Percentiles rank a stretch among this genome's conserved stretches.
These are phyloP conservation scores for Filosporella fistucella DNA, from an alignment of 495 filamentous ascomycete genomes.

Conservation along the genomic window DNA sequence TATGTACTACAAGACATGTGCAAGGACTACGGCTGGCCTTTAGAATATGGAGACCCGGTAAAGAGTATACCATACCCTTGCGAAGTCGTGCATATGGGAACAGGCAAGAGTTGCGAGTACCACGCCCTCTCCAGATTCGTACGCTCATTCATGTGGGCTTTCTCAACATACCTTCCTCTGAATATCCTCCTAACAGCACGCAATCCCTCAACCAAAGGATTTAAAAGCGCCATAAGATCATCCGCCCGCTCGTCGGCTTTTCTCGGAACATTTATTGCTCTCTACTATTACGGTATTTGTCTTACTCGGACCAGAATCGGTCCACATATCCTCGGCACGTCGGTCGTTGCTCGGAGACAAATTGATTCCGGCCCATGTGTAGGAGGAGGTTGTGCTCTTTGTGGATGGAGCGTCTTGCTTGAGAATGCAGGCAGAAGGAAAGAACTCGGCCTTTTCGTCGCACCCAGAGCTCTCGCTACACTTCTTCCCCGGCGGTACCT, in stretches of 20 bases:
- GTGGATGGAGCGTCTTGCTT: conserved; percentile 80
- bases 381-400: conserved; percentile 67
- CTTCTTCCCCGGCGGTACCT: conserved; percentile 72
- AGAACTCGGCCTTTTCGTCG: conserved; percentile 82
- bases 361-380: conserved; percentile 68
- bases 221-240: conserved; percentile 48
- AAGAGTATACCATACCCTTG: conserved; percentile 76
- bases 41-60: conserved; percentile 72
- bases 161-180: conserved; percentile 77
- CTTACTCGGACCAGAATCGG: conserved; percentile 77
- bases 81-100: conserved; percentile 82
- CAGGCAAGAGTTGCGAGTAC: conserved; percentile 70
- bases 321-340: conserved; percentile 55
- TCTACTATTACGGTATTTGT: conserved; percentile 90
- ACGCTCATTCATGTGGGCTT: conserved; percentile 68
- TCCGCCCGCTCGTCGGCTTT: conserved; percentile 75
- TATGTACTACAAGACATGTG: conserved; percentile 71
- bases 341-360: conserved; percentile 29
- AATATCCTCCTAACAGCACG: conserved; percentile 63
- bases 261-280: conserved; percentile 71
- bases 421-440: conserved; percentile 66
- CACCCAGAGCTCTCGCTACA: conserved; percentile 74
- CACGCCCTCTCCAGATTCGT: conserved; percentile 70
- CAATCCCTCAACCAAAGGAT: conserved; percentile 36
- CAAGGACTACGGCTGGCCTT: conserved; percentile 63